Evolutionary conservation across 345 rosid species (phyloP), one percentile per base, ranked within the genome.

Genomic region (Citrus mangshanensis): DNA sequence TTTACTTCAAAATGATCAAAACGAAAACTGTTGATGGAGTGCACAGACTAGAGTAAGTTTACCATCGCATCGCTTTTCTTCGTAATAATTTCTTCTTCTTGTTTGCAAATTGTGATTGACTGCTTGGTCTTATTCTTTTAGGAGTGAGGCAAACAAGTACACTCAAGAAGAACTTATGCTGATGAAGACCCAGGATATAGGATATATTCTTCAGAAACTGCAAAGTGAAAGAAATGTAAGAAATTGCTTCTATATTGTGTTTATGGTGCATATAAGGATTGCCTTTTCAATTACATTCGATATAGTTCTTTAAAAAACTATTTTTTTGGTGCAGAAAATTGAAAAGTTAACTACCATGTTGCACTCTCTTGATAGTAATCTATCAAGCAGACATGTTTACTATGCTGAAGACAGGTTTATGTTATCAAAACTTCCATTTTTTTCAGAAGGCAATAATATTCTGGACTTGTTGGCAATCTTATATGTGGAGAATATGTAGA

Each of bases 111-210:
- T 22, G 19, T 32, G 21, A 64, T 54, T 25, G 12, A 55, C 42
- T 70, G 59, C 0, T 38, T 5, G 22, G 22, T 58, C 30, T 3
- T 72, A 42, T 75, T 19, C 62, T 68, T 83, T 25, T 74, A 95
- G 98, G 90, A 90, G 82, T 51, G 89, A 88, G 82, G 84, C 91
- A 2, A 92, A 92, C 76, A 90, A 90, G 68, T 95, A 95, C 85
- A 86, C 86, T 77, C 86, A 85, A 21, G 98, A 91, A 73, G 97
- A 93, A 80, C 92, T 93, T 69, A 85, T 89, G 92, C 9, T 93
- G 68, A 95, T 93, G 98, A 93, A 93, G 85, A 93, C 98, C 0
- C 98, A 92, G 77, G 98, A 95, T 78, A 85, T 91, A 22, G 98
- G 98, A 66, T 95, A 95, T 35, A 79, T 95, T 71, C 87, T 89